Evolutionary conservation across 2,329 filamentous ascomycete species (phyloP), one percentile per base, ranked within the genome.

Genomic region (Hymenoscyphus fraxineus): DNA sequence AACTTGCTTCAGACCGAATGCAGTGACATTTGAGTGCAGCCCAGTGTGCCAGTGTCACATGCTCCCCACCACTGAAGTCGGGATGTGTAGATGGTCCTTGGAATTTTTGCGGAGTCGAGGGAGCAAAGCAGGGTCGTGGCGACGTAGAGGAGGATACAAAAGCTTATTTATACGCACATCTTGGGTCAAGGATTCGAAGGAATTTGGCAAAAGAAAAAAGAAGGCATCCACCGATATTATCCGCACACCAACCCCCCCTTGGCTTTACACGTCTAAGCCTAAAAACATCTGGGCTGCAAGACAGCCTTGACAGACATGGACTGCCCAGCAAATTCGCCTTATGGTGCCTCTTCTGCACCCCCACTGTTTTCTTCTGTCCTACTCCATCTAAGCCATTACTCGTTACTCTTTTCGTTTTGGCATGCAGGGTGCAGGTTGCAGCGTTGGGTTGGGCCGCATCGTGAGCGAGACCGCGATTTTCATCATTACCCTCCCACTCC

Each of bases 371-470:
- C 35, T 35, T 35, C 35, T 35, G 35, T 35, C 35, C 35, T 35
- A 35, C 47, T 54, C 47, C 47, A 54, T 54, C 22, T 27, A 54
- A 9, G 19, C 47, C 47, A 54, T 54, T 27, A 54, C 19, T 54
- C 47, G 47, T 27, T 54, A 13, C 47, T 54, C 47, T 19, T 54
- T 54, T 54, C 47, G 47, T 54, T 19, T 54, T 19, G 55, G 15
- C 32, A 27, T 38, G 55, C 55, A 69, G 66, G 35, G 68, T 66
- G 64, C 64, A 51, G 70, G 69, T 35, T 35, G 35, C 71, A 71
- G 65, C 68, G 65, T 73, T 74, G 72, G 73, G 65, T 74, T 74
- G 72, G 73, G 72, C 72, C 67, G 72, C 71, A 73, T 66, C 60
- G 32, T 22, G 60, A 66, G 69, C 69, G 70, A 71, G 67, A 69